phyloP scores from a whole-genome alignment of 768 basidiomycete species.

The Leccinum pellstonianum region DNA sequence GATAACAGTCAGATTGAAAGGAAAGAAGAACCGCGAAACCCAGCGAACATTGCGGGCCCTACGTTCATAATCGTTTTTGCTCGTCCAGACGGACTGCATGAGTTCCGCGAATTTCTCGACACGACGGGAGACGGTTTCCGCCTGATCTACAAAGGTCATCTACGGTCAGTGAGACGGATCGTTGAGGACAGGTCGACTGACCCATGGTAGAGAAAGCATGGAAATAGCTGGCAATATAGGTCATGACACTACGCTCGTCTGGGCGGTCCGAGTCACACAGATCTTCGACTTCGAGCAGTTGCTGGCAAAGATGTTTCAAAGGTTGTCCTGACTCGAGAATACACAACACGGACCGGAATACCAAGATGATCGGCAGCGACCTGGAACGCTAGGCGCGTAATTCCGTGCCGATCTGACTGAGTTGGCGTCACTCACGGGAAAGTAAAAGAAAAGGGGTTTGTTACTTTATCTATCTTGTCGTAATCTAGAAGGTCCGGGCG shows the following conservation, averaged over 20 bases:
- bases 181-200: conserved; percentile 35
- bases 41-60: conserved; percentile 66
- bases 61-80: conserved; percentile 89
- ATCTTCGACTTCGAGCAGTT: conserved; percentile 95
- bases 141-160: conserved; percentile 63
- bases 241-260: conserved; percentile 97
- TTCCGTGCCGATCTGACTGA: conserved; percentile 74
- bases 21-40: neutral
- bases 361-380: conserved; percentile 85
- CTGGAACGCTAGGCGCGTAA: conserved; percentile 84
- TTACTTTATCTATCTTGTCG: conserved; percentile 77
- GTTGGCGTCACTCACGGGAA: conserved; percentile 11
- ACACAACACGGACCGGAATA: conserved; percentile 69
- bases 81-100: conserved; percentile 89
- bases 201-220: conserved; percentile 98
- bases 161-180: neutral
- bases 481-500: conserved; percentile 95
- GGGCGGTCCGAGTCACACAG: conserved; percentile 84
- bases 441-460: conserved; percentile 1
- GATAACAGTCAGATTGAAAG: conserved; percentile 9
- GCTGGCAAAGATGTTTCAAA: conserved; percentile 43
- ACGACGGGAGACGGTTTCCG: conserved; percentile 88
- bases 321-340: neutral
- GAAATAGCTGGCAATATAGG: conserved; percentile 96
- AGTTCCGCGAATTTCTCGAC: conserved; percentile 96